Evolutionary conservation across 768 basidiomycete genomes (phyloP).

Genomic region (Suillus discolor): DNA sequence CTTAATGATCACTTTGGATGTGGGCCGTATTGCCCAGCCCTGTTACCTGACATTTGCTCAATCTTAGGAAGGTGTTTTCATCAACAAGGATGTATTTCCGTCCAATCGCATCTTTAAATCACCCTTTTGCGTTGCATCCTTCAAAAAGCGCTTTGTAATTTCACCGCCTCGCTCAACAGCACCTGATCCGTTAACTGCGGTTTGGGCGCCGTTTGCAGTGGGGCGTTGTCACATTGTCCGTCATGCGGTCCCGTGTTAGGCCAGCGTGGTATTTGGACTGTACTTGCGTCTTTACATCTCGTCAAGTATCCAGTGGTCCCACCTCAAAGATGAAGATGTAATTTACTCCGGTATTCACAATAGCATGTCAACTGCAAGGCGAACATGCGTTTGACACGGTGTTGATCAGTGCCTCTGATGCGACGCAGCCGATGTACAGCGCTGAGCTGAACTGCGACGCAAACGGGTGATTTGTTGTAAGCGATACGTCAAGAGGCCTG

Average conservation of each 20-base stretch:
- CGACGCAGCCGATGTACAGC: constrained; percentile 1
- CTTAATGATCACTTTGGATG: background rate
- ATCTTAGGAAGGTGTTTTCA: background rate
- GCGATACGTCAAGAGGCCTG: constrained; percentile 1
- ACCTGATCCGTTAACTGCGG: constrained; percentile 2
- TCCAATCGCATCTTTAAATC: background rate
- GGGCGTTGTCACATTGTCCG: background rate
- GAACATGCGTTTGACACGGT: constrained; percentile 8
- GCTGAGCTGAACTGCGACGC: background rate
- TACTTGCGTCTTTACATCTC: background rate
- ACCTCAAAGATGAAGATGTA: background rate
- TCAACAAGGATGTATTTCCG: background rate
- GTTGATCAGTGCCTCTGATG: constrained; percentile 1
- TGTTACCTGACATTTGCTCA: background rate
- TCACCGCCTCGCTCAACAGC: background rate
- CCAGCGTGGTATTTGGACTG: background rate
- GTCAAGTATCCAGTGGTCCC: background rate
- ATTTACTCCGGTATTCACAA: constrained; percentile 3
- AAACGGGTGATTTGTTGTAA: background rate
- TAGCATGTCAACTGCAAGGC: constrained; percentile 7
- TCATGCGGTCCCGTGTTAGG: too few relatives aligned
- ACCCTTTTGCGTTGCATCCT: background rate
- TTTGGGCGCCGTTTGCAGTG: background rate
- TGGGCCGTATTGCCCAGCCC: background rate
- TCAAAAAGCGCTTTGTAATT: background rate